Conservation (phyloP, 2,329 filamentous ascomycete species). For the Aspergillus uvarum region DNA sequence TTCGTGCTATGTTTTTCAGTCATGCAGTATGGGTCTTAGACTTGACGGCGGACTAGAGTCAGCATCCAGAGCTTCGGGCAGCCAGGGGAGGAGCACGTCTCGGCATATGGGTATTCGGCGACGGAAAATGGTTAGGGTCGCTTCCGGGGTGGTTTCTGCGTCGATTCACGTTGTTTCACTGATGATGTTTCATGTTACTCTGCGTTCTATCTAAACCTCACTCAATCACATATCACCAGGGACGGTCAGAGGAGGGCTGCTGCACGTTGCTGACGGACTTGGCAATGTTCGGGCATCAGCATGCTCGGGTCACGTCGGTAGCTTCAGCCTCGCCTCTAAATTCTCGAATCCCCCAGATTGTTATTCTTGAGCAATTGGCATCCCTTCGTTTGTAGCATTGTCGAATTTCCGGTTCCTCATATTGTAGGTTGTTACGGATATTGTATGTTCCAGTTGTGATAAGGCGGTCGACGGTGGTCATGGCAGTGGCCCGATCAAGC, state of each 20-base stretch:
- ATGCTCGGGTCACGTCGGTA: neutral
- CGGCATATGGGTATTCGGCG: conserved; percentile 31
- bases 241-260: neutral
- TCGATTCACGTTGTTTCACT: conserved; percentile 33
- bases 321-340: neutral
- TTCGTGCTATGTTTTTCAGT: conserved; percentile 13
- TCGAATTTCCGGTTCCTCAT: no score
- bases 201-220: neutral
- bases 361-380: no score
- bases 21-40: conserved; percentile 10
- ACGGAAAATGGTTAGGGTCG: conserved; percentile 48
- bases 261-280: neutral
- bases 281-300: neutral
- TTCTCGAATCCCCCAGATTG: neutral
- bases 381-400: no score
- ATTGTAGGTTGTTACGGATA: no score
- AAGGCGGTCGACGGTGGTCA: neutral
- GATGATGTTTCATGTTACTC: conserved; percentile 13
- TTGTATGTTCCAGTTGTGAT: no score
- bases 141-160: conserved; percentile 48
- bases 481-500: neutral
- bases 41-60: conserved; percentile 11
- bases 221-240: neutral
- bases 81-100: conserved; percentile 14
- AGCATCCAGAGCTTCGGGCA: conserved; percentile 12